Percentiles rank a stretch among this genome's conserved stretches.
Conservation (phyloP, 2,329 filamentous ascomycete genomes). For the Neonectria magnoliae region DNA sequence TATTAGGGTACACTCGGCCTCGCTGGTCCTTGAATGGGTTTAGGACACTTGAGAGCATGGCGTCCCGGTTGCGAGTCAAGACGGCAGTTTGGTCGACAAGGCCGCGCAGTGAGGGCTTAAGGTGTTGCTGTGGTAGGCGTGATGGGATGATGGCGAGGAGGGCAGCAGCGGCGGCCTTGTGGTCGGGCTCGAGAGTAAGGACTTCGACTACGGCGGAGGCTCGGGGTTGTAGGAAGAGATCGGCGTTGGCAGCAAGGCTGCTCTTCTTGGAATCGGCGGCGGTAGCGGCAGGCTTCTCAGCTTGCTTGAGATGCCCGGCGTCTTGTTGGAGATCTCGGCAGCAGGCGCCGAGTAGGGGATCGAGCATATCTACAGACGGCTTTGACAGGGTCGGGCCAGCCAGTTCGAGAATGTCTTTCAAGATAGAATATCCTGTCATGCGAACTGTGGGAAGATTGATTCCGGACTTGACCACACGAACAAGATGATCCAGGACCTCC, state of each 20-base stretch:
- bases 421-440: slow-evolving; percentile 66
- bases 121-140: slow-evolving; percentile 70
- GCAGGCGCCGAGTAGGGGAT: slow-evolving; percentile 70
- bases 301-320: slow-evolving; percentile 57
- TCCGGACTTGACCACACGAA: slow-evolving; percentile 74
- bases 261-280: slow-evolving; percentile 51
- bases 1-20: slow-evolving; percentile 73
- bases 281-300: slow-evolving; percentile 46
- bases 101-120: slow-evolving; percentile 77
- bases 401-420: slow-evolving; percentile 66
- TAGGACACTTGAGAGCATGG: slow-evolving; percentile 84
- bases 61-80: slow-evolving; percentile 72
- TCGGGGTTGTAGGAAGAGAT: slow-evolving; percentile 70
- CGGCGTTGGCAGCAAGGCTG: slow-evolving; percentile 69
- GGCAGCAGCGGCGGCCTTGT: slow-evolving; percentile 65
- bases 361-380: slow-evolving; percentile 70
- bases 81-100: slow-evolving; percentile 86
- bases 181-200: slow-evolving; percentile 53
- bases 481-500: slow-evolving; percentile 74
- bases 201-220: slow-evolving; percentile 45
- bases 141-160: slow-evolving; percentile 73
- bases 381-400: slow-evolving; percentile 75
- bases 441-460: slow-evolving; percentile 66
- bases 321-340: slow-evolving; percentile 77
- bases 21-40: slow-evolving; percentile 76